Evolutionary conservation across 352 stramenopile species (phyloP).

Genomic region (Aphanomyces astaci): DNA sequence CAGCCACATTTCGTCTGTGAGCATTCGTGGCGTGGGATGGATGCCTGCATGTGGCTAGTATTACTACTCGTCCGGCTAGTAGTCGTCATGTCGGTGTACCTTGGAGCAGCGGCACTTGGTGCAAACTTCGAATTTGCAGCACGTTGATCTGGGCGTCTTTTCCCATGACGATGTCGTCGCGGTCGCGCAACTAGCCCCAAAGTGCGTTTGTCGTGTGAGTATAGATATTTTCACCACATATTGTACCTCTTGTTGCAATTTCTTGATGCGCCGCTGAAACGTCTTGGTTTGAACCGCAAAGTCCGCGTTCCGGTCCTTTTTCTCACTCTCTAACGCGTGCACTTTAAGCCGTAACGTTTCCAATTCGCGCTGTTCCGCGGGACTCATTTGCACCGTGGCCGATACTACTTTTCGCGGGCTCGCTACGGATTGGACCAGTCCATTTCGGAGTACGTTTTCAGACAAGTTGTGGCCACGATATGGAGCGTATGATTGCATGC

Average conservation of each 20-base stretch:
- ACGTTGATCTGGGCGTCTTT: slow-evolving; percentile 38
- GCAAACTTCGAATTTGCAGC: slow-evolving; percentile 11
- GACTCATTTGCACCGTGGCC: slow-evolving; percentile 20
- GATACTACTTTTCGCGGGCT: slow-evolving; percentile 30
- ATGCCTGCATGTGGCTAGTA: background rate
- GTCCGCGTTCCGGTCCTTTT: slow-evolving; percentile 34
- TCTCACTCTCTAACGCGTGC: slow-evolving; percentile 44
- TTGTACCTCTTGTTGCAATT: slow-evolving; percentile 53
- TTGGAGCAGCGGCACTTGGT: background rate
- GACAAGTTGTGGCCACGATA: too few species aligned
- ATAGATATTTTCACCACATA: background rate
- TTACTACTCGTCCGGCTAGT: too few species aligned
- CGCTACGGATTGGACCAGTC: too few species aligned
- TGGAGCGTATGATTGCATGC: background rate
- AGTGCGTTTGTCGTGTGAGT: too few species aligned
- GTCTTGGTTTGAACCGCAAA: slow-evolving; percentile 59
- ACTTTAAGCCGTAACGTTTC: slow-evolving; percentile 24
- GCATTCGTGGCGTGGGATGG: slow-evolving; percentile 8
- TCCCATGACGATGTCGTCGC: background rate
- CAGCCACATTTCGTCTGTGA: slow-evolving; percentile 13
- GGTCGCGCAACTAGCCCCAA: background rate
- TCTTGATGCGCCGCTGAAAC: slow-evolving; percentile 55
- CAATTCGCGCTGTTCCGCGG: slow-evolving; percentile 9
- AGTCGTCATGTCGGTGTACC: background rate
- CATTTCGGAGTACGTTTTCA: too few species aligned